phyloP scores from a whole-genome alignment of 2,329 filamentous ascomycete genomes.

The Diplodia corticola region DNA sequence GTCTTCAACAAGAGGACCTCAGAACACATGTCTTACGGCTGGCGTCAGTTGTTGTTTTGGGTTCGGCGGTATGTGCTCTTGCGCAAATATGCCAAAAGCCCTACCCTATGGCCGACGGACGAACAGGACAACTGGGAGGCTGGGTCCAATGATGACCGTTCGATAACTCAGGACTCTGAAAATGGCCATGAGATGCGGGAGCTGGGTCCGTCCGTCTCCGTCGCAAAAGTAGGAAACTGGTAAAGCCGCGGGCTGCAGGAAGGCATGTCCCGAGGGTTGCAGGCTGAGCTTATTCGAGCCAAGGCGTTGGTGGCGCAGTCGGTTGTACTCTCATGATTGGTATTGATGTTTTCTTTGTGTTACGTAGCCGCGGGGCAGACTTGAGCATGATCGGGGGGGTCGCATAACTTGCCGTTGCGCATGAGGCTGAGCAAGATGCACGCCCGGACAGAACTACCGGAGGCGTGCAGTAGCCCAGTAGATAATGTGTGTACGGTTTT shows the following conservation, averaged over 20 bases:
- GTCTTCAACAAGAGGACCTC: conserved; percentile 54
- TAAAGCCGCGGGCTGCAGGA: not conserved
- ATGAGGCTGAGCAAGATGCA: no score
- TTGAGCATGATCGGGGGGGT: no score
- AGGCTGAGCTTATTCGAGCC: not conserved
- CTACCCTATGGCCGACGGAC: not conserved
- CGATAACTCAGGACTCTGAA: not conserved
- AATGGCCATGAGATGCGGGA: not conserved
- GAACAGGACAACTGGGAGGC: not conserved
- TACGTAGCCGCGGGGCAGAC: no score
- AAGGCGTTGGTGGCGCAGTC: not conserved
- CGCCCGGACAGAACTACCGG: no score
- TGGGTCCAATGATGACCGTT: not conserved
- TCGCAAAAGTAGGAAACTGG: not conserved
- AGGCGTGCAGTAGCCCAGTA: no score
- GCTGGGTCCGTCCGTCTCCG: not conserved
- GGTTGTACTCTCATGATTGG: no score
- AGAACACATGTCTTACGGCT: not conserved
- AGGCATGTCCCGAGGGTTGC: not conserved
- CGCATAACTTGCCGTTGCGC: no score
- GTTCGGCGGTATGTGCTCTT: not conserved
- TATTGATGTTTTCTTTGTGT: no score
- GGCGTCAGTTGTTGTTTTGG: not conserved
- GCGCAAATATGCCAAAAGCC: not conserved
- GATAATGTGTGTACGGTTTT: no score